phyloP scores from a whole-genome alignment of 306 rosid species.

The Styphnolobium japonicum region DNA sequence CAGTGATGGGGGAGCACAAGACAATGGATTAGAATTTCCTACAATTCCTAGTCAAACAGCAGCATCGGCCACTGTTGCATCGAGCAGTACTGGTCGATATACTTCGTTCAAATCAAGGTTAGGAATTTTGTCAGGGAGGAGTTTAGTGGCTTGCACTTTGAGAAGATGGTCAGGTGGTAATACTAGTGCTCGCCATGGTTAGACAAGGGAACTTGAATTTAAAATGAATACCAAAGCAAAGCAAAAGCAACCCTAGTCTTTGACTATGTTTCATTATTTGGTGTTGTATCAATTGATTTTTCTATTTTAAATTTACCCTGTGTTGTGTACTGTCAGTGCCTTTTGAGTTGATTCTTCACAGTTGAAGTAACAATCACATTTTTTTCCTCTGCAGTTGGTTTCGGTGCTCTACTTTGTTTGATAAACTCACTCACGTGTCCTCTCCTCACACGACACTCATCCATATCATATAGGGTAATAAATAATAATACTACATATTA shows the following conservation, averaged over 20 bases:
- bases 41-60: conserved; percentile 43
- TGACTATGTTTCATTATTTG: conserved; percentile 34
- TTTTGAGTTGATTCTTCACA: conserved; percentile 54
- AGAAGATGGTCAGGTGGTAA: conserved; percentile 83
- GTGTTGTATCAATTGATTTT: conserved; percentile 51
- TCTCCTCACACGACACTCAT: neutral
- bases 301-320: conserved; percentile 43
- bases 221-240: neutral
- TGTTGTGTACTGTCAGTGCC: conserved; percentile 50
- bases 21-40: conserved; percentile 57
- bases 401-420: conserved; percentile 6
- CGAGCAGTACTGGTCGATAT: conserved; percentile 56
- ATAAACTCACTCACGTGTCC: neutral
- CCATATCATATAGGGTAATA: neutral
- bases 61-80: conserved; percentile 30
- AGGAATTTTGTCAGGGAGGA: conserved; percentile 66
- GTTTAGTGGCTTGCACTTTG: conserved; percentile 68
- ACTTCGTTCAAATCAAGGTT: conserved; percentile 75
- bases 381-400: neutral
- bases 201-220: conserved; percentile 27
- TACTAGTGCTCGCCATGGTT: conserved; percentile 54
- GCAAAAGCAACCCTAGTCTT: conserved; percentile 26
- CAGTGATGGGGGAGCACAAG: conserved; percentile 80
- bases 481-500: neutral
- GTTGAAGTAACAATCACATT: conserved; percentile 35